Conservation (phyloP, 148 eudicot genomes). For the Chenopodium album region DNA sequence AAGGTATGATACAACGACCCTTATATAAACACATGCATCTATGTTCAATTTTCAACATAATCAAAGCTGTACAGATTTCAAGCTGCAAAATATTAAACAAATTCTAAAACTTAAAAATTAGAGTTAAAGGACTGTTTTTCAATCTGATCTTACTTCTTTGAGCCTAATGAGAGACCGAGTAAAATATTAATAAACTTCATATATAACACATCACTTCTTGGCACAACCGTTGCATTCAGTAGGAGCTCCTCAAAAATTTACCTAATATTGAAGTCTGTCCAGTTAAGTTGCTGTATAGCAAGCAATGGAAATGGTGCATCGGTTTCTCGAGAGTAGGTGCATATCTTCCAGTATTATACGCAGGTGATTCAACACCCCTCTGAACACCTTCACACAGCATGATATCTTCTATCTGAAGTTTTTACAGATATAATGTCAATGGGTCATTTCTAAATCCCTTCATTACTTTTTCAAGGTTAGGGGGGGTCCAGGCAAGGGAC, state of each 20-base stretch:
- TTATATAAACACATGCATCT: no score
- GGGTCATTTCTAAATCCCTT: not conserved
- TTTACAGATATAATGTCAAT: not conserved
- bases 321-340: constrained; percentile 71
- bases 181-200: no score
- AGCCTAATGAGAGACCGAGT: no score
- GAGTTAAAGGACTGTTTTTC: no score
- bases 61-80: no score
- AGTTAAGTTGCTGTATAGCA: constrained; percentile 41
- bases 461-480: not conserved
- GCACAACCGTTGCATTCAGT: no score
- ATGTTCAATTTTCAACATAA: no score
- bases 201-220: not conserved
- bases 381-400: constrained; percentile 77
- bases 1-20: no score
- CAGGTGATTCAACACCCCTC: constrained; percentile 84
- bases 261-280: not conserved
- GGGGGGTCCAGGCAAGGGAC: not conserved
- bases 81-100: no score
- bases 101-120: no score
- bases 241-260: not conserved
- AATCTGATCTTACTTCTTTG: no score
- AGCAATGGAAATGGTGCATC: constrained; percentile 89
- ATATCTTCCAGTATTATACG: constrained; percentile 67
- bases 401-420: constrained; percentile 72